Evolutionary conservation across 495 filamentous ascomycete species (phyloP).

Genomic region (Elasticomyces elasticus): DNA sequence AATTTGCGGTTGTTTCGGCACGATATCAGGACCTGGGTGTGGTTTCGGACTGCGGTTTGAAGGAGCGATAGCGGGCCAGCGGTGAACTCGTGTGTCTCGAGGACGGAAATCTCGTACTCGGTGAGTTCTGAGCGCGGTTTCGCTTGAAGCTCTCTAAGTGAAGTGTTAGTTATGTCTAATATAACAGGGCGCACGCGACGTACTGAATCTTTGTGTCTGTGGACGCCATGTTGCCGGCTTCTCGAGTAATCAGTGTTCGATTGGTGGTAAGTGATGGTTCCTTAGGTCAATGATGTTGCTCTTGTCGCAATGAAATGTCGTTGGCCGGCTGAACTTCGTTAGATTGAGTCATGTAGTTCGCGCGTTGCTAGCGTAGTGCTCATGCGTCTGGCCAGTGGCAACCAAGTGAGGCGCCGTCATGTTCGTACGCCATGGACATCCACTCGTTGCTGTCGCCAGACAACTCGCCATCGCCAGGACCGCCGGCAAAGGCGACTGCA

Average conservation of each 20-base stretch:
- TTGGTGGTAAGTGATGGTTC: no score
- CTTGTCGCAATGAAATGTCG: background rate
- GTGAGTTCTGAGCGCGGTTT: constrained; percentile 75
- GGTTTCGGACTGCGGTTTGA: constrained; percentile 77
- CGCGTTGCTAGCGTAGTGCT: no score
- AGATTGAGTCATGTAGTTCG: no score
- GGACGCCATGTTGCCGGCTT: constrained; percentile 44
- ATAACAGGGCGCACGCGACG: constrained; percentile 27
- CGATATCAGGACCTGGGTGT: constrained; percentile 83
- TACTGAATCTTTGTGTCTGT: constrained; percentile 68
- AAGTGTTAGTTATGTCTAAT: constrained; percentile 17
- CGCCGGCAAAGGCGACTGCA: constrained; percentile 8
- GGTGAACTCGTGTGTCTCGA: constrained; percentile 86
- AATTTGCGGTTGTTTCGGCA: constrained; percentile 83
- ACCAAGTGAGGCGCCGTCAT: no score
- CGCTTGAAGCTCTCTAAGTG: constrained; percentile 60
- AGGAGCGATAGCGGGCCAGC: constrained; percentile 82
- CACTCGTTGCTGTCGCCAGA: constrained; percentile 61
- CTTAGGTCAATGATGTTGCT: background rate
- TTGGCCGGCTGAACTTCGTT: no score
- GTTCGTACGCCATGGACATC: constrained; percentile 76
- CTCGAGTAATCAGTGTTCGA: no score
- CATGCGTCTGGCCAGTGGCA: no score
- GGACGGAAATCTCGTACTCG: constrained; percentile 79
- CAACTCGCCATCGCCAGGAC: constrained; percentile 45